phyloP scores from a whole-genome alignment of 2,329 filamentous ascomycete species.

The Apiospora pterosperma region DNA sequence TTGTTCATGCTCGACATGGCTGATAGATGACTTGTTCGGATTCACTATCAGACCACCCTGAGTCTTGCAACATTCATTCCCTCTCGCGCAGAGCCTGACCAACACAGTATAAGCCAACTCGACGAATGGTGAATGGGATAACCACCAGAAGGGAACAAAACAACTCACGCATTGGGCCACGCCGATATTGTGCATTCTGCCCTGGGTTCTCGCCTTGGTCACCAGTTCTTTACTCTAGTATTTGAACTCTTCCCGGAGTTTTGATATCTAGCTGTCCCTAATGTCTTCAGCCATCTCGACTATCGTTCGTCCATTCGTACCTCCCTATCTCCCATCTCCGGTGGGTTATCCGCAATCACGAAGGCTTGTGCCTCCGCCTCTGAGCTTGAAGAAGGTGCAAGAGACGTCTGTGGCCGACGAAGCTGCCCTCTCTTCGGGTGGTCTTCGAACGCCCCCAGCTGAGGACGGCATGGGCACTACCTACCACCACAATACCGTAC shows the following conservation, averaged over 20 bases:
- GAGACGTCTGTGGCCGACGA: slow-evolving; percentile 16
- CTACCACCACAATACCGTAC: slow-evolving; percentile 41
- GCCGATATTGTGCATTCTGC: background rate
- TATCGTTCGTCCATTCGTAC: slow-evolving; percentile 18
- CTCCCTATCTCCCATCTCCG: slow-evolving; percentile 24
- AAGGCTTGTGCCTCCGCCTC: slow-evolving; percentile 13
- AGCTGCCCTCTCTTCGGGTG: slow-evolving; percentile 28
- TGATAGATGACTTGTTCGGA: slow-evolving; percentile 8
- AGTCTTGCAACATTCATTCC: slow-evolving; percentile 5
- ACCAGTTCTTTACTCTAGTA: background rate
- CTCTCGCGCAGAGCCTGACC: background rate
- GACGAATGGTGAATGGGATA: background rate
- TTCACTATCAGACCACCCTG: background rate
- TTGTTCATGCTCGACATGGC: slow-evolving; percentile 9
- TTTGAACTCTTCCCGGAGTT: background rate
- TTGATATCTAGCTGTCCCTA: background rate
- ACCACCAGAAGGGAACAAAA: background rate
- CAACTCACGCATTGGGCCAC: too few relatives aligned
- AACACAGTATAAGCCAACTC: background rate
- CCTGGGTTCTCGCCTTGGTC: background rate
- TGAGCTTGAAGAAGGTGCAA: slow-evolving; percentile 18
- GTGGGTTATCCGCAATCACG: slow-evolving; percentile 12
- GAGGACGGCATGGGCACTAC: slow-evolving; percentile 50
- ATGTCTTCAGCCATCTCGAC: slow-evolving; percentile 28
- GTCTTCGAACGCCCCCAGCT: slow-evolving; percentile 48